Base-by-base conservation (phyloP, 495 filamentous ascomycete species). In the Xylaria bambusicola region DNA sequence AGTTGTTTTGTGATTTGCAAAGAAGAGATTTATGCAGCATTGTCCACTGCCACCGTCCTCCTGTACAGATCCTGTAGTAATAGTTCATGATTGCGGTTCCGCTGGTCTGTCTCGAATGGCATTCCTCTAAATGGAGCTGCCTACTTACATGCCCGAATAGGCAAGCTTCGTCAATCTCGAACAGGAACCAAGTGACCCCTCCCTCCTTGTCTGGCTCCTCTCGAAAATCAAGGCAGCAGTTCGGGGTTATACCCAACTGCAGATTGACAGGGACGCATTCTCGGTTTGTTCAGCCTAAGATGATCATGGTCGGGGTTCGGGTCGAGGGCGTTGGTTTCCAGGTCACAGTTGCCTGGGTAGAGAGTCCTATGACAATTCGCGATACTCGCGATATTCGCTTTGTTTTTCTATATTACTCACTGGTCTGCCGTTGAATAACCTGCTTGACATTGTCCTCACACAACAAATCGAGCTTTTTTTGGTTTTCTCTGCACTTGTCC, bases 141-240 rank as follows among this genome's bases (percentile, higher is more conserved):
- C 29, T 17, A 52, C 50, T 17, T 41, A 41, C 21, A 52, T 52
- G 35, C 50, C 50, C 50, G 33, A 52, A 24, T 27, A 52, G 50
- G 50, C 50, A 52, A 52, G 50, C 50, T 52, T 3, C 35, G 50
- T 52, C 35, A 35, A 52, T 52, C 50, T 29, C 48, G 50, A n/a
- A 52, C 50, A 52, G 50, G 50, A 52, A 52, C 50, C 50, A 41
- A 52, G 35, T 52, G 50, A 52, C 50, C 50, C 23, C 50, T 52
- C 50, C 21, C 21, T 26, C 10, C 21, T 15, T 13, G 50, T 15
- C 33, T 33, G n/a, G n/a, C 18, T 24, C 18, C n/a, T 18, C 2
- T 6, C 21, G 0, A 27, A 52, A 52, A 52, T 52, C 35, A 52
- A 52, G 50, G 50, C 35, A 41, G 17, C 21, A 54, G 38, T 24